These are phyloP conservation scores for Ustilago hordei DNA, from an alignment of 1,284 basidiomycete species.

Conservation along the genomic window DNA sequence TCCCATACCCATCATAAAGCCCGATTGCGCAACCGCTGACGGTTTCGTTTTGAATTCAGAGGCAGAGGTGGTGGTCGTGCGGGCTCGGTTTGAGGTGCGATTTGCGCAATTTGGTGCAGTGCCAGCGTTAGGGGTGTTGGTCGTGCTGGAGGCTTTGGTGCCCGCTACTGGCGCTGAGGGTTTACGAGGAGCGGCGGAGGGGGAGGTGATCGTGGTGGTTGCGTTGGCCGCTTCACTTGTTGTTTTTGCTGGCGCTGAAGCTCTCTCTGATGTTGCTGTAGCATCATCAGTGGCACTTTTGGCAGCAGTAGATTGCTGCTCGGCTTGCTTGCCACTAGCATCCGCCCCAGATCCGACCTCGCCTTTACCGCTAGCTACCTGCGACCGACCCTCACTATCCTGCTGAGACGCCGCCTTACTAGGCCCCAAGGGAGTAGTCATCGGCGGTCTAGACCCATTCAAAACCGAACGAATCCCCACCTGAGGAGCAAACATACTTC, in stretches of 20 bases:
- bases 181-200: slow-evolving; percentile 6
- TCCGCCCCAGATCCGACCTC: background rate
- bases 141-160: slow-evolving; percentile 15
- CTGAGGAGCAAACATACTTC: slow-evolving; percentile 59
- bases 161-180: slow-evolving; percentile 1
- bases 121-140: slow-evolving; percentile 21
- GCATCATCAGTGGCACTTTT: background rate
- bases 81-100: slow-evolving; percentile 19
- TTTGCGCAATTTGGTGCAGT: slow-evolving; percentile 16
- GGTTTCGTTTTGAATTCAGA: slow-evolving; percentile 46
- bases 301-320: background rate
- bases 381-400: background rate
- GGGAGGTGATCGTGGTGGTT: background rate
- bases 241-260: background rate
- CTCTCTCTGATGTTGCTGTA: background rate
- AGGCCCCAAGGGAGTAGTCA: slow-evolving; percentile 50
- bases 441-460: slow-evolving; percentile 35
- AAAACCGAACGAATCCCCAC: slow-evolving; percentile 59
- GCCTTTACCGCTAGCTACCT: background rate
- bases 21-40: slow-evolving; percentile 63
- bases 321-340: slow-evolving; percentile 3
- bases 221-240: background rate
- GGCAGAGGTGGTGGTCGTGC: slow-evolving; percentile 26
- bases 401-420: slow-evolving; percentile 11
- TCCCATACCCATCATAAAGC: slow-evolving; percentile 66